Base-by-base conservation (phyloP, 805 yeast species). In the Kuraishia hungarica region DNA sequence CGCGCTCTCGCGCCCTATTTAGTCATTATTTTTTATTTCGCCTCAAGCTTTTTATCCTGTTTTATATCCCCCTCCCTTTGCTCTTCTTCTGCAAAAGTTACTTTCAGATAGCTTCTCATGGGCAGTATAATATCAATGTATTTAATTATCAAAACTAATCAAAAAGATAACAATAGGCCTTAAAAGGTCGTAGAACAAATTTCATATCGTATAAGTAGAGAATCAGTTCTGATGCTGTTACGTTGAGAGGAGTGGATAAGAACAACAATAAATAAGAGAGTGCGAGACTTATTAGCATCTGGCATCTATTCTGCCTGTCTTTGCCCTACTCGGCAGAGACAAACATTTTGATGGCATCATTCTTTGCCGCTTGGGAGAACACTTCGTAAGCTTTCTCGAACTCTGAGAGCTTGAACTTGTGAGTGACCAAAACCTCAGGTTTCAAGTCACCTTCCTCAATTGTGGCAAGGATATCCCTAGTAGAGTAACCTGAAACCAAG, bases 321-420 rank as follows among this genome's bases (percentile, higher is more conserved):
- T n/a, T n/a, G n/a, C n/a, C n/a, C n/a, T n/a, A n/a, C n/a, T n/a
- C n/a, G n/a, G n/a, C n/a, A n/a, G n/a, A n/a, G n/a, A 52, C 17
- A 64, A 60, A 21, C 53, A 69, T 63, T 69, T 84, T 84, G 62
- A 84, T 83, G 57, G 85, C 81, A 48, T 81, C 83, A 58, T 72
- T 76, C 46, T 77, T 75, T 8, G 80, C 74, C 56, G 86, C 82
- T 51, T 74, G 61, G 17, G 67, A 63, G 54, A 82, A 84, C n/a
- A 77, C 71, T 19, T 83, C 85, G 61, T 84, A 84, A 24, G 88
- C 87, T 59, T 80, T 69, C 60, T 79, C 74, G 53, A 84, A 77
- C 55, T 83, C 84, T 21, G 43, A 23, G 61, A 82, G 76, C 58
- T 76, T 73, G 72, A 77, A 82, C 58, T 80, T 77, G 62, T 83